Percentiles rank a stretch among this genome's conserved stretches.
Conservation (phyloP, 2,329 filamentous ascomycete genomes). For the Macrophomina pseudophaseolina region DNA sequence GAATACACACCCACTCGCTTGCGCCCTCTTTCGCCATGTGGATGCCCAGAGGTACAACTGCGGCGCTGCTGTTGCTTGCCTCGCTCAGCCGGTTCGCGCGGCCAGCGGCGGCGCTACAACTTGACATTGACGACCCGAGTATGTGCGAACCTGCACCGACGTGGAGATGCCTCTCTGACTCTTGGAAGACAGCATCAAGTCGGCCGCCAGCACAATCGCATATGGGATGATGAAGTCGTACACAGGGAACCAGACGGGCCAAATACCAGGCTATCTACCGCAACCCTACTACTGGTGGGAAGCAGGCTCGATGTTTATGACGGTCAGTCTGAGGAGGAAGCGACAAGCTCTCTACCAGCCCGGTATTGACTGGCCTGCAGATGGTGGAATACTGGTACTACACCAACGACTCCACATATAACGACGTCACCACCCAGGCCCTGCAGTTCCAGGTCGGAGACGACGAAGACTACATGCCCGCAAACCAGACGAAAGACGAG, state of each 20-base stretch:
- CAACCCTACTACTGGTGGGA: constrained; percentile 70
- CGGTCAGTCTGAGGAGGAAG: background rate
- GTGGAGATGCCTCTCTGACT: background rate
- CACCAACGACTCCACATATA: constrained; percentile 75
- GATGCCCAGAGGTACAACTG: background rate
- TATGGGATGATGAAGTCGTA: constrained; percentile 60
- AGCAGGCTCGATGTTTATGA: constrained; percentile 67
- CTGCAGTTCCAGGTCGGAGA: constrained; percentile 41
- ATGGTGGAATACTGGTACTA: constrained; percentile 87
- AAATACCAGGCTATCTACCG: constrained; percentile 57
- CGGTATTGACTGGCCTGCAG: constrained; percentile 36
- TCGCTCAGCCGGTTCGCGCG: background rate
- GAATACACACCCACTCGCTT: background rate
- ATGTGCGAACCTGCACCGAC: background rate
- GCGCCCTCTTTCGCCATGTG: background rate
- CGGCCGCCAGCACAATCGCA: constrained; percentile 51
- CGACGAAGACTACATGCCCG: constrained; percentile 35
- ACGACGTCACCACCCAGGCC: constrained; percentile 65
- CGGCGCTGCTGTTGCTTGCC: constrained; percentile 5
- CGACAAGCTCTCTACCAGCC: background rate
- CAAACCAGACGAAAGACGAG: constrained; percentile 42
- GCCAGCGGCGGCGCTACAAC: constrained; percentile 1
- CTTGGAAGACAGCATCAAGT: constrained; percentile 44
- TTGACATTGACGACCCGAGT: constrained; percentile 20
- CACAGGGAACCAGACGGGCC: constrained; percentile 55